Percentiles rank a stretch among this genome's conserved stretches.
These are phyloP conservation scores for Colletotrichum sp. DNA, from an alignment of 2,329 filamentous ascomycete genomes.

Conservation along the genomic window DNA sequence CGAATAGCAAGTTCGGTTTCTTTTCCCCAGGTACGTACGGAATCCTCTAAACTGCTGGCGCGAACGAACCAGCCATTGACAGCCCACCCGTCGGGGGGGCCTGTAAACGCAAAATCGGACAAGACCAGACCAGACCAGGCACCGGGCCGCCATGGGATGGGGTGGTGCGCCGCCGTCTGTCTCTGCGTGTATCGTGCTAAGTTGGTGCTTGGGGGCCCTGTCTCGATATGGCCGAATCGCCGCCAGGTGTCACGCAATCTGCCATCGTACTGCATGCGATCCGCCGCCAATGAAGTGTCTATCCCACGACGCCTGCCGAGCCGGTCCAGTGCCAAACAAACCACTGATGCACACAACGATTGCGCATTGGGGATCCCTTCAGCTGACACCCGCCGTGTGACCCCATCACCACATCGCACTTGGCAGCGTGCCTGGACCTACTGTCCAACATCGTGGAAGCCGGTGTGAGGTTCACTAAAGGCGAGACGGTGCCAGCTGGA, in stretches of 20 bases:
- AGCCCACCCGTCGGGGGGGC: background rate
- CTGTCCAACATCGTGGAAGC: background rate
- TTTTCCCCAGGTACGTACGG: background rate
- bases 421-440: background rate
- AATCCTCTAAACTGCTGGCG: background rate
- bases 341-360: background rate
- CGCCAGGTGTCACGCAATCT: constrained; percentile 13
- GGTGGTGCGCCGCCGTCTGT: background rate
- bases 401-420: background rate
- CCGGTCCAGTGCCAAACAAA: background rate
- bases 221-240: constrained; percentile 9
- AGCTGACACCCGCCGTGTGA: constrained; percentile 1
- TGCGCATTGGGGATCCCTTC: background rate
- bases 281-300: background rate
- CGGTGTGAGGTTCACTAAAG: background rate
- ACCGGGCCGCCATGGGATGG: constrained; percentile 1
- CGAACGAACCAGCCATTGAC: background rate
- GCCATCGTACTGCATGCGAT: constrained; percentile 5
- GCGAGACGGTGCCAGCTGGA: background rate
- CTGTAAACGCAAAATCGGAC: background rate
- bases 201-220: background rate
- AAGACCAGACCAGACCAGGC: background rate
- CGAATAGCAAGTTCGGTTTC: background rate
- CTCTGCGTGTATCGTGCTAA: background rate
- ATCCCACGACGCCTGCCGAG: background rate